phyloP scores from a whole-genome alignment of 768 basidiomycete genomes.

The Paxillus ammoniavirescens region DNA sequence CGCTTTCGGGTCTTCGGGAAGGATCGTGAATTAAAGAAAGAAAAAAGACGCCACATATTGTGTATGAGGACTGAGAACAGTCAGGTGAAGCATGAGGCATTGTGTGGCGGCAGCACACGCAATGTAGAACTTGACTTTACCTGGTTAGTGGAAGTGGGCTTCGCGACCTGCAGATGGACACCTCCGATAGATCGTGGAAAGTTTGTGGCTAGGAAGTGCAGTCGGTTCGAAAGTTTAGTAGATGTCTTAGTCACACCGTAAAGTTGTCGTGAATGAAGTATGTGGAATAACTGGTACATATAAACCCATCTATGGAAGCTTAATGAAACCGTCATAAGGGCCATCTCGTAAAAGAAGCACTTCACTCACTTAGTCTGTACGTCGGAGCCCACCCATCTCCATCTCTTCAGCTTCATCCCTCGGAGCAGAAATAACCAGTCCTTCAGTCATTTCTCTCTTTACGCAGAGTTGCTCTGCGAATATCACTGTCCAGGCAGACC shows the following conservation, averaged over 20 bases:
- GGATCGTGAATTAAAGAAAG: conserved; percentile 17
- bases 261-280: conserved; percentile 12
- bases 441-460: conserved; percentile 85
- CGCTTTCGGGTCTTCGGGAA: neutral
- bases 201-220: conserved; percentile 4
- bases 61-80: conserved; percentile 3
- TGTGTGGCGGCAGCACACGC: neutral
- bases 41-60: conserved; percentile 19
- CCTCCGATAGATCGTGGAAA: conserved; percentile 1
- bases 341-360: conserved; percentile 9
- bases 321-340: conserved; percentile 1
- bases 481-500: conserved; percentile 72
- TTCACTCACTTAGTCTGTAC: conserved; percentile 59
- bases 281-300: conserved; percentile 21
- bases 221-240: conserved; percentile 1
- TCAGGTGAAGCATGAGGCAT: conserved; percentile 2
- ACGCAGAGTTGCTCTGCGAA: conserved; percentile 91
- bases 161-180: neutral
- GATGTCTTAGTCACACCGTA: conserved; percentile 10
- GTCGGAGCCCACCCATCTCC: conserved; percentile 49
- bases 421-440: conserved; percentile 53
- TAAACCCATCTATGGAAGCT: conserved; percentile 12
- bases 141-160: neutral
- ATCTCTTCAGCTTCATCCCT: conserved; percentile 51
- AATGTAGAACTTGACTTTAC: conserved; percentile 6